Base-by-base conservation (phyloP, 2,329 filamentous ascomycete species). In the Beauveria varroae region DNA sequence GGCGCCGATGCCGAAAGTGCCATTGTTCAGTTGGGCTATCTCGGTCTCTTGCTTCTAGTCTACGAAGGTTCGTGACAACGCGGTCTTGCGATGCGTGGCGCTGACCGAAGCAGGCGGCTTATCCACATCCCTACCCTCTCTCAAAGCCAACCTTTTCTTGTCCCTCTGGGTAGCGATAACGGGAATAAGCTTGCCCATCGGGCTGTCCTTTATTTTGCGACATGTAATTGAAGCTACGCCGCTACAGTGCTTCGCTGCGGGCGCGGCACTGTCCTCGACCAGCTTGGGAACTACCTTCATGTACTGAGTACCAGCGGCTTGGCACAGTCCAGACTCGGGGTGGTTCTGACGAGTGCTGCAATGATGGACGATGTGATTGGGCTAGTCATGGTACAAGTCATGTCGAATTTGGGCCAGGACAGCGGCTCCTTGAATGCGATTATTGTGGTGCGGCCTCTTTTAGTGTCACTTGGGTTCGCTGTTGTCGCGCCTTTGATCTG, bases 341-440 rank as follows among this genome's bases (percentile, higher is more conserved):
- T 85, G 74, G 82, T 95, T 0, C 78, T 92, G 0, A 83, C 84
- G 2, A 86, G 83, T 62, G 89, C 89, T 1, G 90, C 90, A 0
- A 90, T 95, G 83, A 83, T 95, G 74, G 90, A 95, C 69, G 90
- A 95, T 73, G 86, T 93, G 0, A 81, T 90, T 1, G 89, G 89
- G 0, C 75, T 93, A 10, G 83, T 93, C 8, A 88, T 93, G 83
- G 87, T 91, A 0, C 84, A 90, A 65, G 81, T 93, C 51, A 87
- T 95, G 24, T 83, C 87, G 0, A 86, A 86, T 52, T 75, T 93
- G 0, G 87, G 72, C 59, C 50, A 58, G 63, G 63, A 34, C 60
- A 64, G 9, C 43, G 63, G 3, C 34, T 67, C 43, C 3, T 66
- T 70, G 37, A 61, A 69, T 6, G 73, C 76, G 0, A 58, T 69